Evolutionary conservation across 768 basidiomycete species (phyloP).

Genomic region (Leccinum variicolor): DNA sequence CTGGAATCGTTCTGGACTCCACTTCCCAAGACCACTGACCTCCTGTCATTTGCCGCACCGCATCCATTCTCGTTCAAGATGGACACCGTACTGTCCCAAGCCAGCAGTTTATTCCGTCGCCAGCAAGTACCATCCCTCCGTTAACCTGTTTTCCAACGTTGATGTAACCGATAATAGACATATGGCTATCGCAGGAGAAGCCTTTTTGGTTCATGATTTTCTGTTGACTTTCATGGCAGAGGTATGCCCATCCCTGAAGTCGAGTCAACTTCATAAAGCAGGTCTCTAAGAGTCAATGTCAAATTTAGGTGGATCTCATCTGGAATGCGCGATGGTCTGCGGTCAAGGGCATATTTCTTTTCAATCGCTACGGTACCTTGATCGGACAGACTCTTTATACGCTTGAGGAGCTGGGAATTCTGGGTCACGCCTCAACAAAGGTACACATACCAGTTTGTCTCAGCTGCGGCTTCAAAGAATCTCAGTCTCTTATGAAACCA

Average conservation of each 20-base stretch:
- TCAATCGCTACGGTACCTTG: conserved; percentile 19
- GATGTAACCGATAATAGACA: background rate
- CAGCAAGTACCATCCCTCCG: background rate
- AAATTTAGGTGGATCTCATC: background rate
- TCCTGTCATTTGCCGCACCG: background rate
- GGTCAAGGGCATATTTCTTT: conserved; percentile 13
- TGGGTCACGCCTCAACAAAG: conserved; percentile 8
- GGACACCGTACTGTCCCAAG: background rate
- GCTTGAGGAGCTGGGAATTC: conserved; percentile 13
- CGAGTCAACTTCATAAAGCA: background rate
- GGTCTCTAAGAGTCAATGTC: background rate
- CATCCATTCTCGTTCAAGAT: background rate
- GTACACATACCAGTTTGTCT: background rate
- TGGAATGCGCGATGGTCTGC: conserved; percentile 11
- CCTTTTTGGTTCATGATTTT: conserved; percentile 4
- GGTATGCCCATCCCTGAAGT: conserved; percentile 1
- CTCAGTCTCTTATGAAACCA: background rate
- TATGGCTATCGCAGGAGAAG: background rate
- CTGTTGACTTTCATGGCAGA: conserved; percentile 12
- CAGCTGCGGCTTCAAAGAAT: background rate
- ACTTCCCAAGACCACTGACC: background rate
- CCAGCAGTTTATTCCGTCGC: background rate
- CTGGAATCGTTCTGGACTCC: background rate
- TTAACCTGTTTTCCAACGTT: background rate
- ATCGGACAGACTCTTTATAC: conserved; percentile 5